These are phyloP conservation scores for Prosopis cineraria DNA, from an alignment of 306 rosid species.

Conservation along the genomic window DNA sequence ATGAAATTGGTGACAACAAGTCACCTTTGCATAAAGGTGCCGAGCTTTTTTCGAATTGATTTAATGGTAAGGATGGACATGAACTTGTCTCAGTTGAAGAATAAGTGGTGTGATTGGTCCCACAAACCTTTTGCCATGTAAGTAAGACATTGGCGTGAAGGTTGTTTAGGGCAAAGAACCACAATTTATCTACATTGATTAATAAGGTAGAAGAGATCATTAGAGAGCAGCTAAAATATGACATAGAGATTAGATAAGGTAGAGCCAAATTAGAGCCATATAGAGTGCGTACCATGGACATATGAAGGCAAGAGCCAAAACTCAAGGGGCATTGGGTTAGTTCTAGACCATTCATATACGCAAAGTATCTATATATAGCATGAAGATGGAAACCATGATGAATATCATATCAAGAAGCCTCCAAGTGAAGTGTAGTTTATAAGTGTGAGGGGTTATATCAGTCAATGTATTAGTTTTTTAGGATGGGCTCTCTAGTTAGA, in stretches of 20 bases:
- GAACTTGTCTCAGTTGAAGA: constrained; percentile 51
- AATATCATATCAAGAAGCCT: too few species aligned
- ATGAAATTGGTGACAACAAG: constrained; percentile 43
- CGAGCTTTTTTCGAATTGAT: constrained; percentile 45
- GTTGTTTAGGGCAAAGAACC: constrained; percentile 65
- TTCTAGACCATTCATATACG: neutral
- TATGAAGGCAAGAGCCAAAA: neutral
- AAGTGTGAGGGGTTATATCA: too few species aligned
- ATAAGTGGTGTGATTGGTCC: too few species aligned
- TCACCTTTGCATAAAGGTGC: constrained; percentile 48
- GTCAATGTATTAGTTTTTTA: too few species aligned
- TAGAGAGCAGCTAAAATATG: constrained; percentile 28
- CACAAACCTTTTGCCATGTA: too few species aligned
- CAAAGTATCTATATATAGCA: constrained; percentile 41
- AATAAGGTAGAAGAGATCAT: neutral
- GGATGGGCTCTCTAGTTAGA: too few species aligned
- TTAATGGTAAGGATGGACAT: constrained; percentile 31
- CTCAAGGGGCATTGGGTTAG: neutral
- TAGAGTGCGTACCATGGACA: too few species aligned
- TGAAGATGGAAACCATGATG: too few species aligned
- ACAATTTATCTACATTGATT: constrained; percentile 77
- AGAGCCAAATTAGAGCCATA: too few species aligned
- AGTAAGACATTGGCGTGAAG: constrained; percentile 63
- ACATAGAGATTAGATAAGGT: too few species aligned
- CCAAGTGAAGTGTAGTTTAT: too few species aligned